Evolutionary conservation across 805 yeast species (phyloP).

Genomic region (Yamadazyma scolyti): DNA sequence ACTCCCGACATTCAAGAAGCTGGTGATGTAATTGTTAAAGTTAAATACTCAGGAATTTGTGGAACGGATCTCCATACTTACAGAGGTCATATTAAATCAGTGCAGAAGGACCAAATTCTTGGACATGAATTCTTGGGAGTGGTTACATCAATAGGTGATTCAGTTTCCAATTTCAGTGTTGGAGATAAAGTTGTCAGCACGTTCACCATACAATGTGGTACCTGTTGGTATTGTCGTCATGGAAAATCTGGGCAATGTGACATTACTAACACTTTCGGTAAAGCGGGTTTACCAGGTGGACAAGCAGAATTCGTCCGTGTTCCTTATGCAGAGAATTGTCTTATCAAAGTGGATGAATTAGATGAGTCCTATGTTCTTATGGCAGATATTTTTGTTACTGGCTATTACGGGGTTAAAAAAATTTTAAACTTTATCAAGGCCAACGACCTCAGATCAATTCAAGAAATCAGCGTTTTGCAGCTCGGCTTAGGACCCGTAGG

Average conservation of each 20-base stretch:
- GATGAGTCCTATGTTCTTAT: constrained; percentile 49
- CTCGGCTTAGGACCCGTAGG: constrained; percentile 64
- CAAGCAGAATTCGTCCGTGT: constrained; percentile 60
- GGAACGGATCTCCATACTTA: constrained; percentile 55
- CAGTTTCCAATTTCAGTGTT: constrained; percentile 25
- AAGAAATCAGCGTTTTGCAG: constrained; percentile 42
- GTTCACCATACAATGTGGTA: constrained; percentile 58
- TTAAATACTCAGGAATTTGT: constrained; percentile 47
- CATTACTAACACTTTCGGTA: constrained; percentile 55
- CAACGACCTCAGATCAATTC: constrained; percentile 20
- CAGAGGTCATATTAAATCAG: constrained; percentile 42
- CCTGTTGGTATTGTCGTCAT: constrained; percentile 54
- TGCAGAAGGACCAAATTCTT: constrained; percentile 33
- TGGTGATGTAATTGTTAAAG: constrained; percentile 46
- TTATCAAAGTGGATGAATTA: constrained; percentile 43
- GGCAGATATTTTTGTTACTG: constrained; percentile 67
- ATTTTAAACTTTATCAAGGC: constrained; percentile 38
- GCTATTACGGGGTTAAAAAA: constrained; percentile 55
- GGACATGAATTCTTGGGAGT: constrained; percentile 53
- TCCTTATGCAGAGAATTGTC: constrained; percentile 53
- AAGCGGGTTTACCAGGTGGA: constrained; percentile 54
- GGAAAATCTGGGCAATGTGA: constrained; percentile 56
- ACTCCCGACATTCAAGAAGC: constrained; percentile 35
- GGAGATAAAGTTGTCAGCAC: constrained; percentile 48
- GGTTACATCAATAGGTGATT: constrained; percentile 36